These are phyloP conservation scores for Pseudozyma sp. DNA, from an alignment of 1,284 basidiomycete genomes.

Conservation along the genomic window DNA sequence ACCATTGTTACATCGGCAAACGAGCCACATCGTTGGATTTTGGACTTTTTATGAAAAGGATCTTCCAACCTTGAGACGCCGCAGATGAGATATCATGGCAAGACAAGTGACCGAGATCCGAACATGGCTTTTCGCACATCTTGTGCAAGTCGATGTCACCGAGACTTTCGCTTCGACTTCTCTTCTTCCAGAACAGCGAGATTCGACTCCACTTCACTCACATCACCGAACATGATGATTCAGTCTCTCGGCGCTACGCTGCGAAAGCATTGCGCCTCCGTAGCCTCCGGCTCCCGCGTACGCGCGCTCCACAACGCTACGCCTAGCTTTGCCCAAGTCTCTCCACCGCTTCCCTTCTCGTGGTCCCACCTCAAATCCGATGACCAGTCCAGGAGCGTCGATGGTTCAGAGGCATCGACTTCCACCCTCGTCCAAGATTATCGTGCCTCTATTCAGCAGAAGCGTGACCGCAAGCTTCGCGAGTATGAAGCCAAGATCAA, in stretches of 20 bases:
- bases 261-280: constrained; percentile 2
- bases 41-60: no score
- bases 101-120: no score
- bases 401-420: neutral
- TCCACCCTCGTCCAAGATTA: constrained; percentile 17
- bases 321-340: constrained; percentile 31
- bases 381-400: constrained; percentile 15
- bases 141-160: no score
- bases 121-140: no score
- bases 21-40: no score
- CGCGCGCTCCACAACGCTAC: constrained; percentile 16
- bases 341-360: constrained; percentile 34
- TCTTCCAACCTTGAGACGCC: no score
- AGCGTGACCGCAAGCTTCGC: constrained; percentile 55
- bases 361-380: constrained; percentile 39
- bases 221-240: constrained; percentile 2
- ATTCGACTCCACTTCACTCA: no score
- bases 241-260: constrained; percentile 8
- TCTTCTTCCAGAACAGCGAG: no score
- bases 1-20: no score
- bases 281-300: constrained; percentile 17
- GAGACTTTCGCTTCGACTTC: no score
- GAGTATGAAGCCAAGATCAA: constrained; percentile 62
- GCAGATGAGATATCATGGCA: no score
- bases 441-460: constrained; percentile 31